Base-by-base conservation (phyloP, 2,329 filamentous ascomycete species). In the Aspergillus pseudoviridinutans region DNA sequence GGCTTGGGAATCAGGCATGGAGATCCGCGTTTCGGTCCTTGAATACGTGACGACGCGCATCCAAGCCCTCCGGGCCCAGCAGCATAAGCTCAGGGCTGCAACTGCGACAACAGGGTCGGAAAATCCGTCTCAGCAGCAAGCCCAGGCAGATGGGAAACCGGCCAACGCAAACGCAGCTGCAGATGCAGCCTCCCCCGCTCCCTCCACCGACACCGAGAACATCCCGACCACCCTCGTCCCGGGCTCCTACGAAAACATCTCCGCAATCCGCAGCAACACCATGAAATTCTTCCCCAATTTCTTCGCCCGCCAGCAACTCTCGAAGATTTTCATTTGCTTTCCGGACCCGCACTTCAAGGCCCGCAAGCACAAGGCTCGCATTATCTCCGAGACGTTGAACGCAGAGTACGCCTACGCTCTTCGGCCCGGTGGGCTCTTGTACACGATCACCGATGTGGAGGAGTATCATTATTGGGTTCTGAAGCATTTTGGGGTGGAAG, bases 221-320 rank as follows among this genome's bases (percentile, higher is more conserved):
- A 12, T 3, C 10, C 12, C 24, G 3, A 59, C 59, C 6, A 50
- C 62, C 4, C 64, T 66, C 44, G 60, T 74, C 17, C 66, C 72
- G 0, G 72, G 74, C 20, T 74, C 79, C 50, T 97, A 91, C 74
- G 88, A 95, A 70, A 99, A 99, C 73, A 88, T 93, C 54, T 87
- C 89, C 35, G 95, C 91, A 71, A 80, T 99, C 50, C 88, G 94
- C 61, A 90, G 91, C 64, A 99, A 99, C 78, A 91, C 91, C 4
- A 99, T 99, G 94, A 99, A 99, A 74, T 99, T 97, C 75, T 80
- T 99, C n/a, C 93, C 95, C 61, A 97, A 99, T 72, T 96, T 97
- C 81, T 97, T 99, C 80, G 79, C 77, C 55, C 89, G 87, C 68
- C 81, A 78, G 14, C 92, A 97, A 72, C 84, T 99, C 14, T 84